Evolutionary conservation across 768 basidiomycete species (phyloP).

Genomic region (Mycena kentingensis): DNA sequence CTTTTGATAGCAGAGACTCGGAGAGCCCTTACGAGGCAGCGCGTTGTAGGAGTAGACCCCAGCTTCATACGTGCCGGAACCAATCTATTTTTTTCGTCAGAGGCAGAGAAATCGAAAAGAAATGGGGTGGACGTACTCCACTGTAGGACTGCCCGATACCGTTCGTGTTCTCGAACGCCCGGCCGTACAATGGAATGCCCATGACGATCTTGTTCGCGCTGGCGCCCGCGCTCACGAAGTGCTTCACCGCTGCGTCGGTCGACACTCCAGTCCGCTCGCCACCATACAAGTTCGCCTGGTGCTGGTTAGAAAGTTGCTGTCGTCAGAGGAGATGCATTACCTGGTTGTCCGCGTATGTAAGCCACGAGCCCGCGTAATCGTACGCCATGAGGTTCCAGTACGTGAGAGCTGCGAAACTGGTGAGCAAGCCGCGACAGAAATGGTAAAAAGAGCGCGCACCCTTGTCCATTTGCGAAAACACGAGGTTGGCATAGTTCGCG

Average conservation of each 20-base stretch:
- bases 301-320: too few relatives aligned
- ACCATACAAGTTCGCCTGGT: conserved; percentile 69
- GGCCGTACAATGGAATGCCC: conserved; percentile 83
- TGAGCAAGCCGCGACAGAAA: too few relatives aligned
- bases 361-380: background rate
- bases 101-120: too few relatives aligned
- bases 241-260: conserved; percentile 66
- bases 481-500: conserved; percentile 57
- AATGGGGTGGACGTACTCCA: conserved; percentile 47
- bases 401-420: conserved; percentile 53
- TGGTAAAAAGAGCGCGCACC: conserved; percentile 7
- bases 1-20: background rate
- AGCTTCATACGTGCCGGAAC: conserved; percentile 69
- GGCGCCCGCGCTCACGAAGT: conserved; percentile 63
- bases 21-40: conserved; percentile 53
- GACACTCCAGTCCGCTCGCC: conserved; percentile 62
- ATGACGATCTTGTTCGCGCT: conserved; percentile 65
- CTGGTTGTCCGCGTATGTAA: conserved; percentile 43
- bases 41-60: conserved; percentile 78
- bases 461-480: conserved; percentile 62
- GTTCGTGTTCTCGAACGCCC: conserved; percentile 69
- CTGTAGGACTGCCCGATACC: conserved; percentile 69
- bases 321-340: conserved; percentile 63
- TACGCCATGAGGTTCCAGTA: conserved; percentile 80
- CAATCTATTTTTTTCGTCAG: too few relatives aligned